Evolutionary conservation across 2,329 filamentous ascomycete genomes (phyloP), one percentile per base, ranked within the genome.

Genomic region (Pseudofabraea citricarpa): DNA sequence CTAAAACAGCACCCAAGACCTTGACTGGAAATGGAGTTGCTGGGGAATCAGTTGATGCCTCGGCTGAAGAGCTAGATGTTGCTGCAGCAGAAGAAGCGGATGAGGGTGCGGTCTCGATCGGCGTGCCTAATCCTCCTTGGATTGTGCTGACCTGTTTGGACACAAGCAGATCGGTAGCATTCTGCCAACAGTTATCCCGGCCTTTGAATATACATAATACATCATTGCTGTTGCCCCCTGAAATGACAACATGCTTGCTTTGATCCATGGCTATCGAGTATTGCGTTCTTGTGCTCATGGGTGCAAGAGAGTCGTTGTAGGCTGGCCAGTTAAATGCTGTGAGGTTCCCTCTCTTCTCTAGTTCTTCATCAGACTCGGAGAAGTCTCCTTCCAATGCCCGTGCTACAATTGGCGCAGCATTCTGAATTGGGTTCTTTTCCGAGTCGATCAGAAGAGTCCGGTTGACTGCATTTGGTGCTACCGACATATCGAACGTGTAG

Each of bases 1-100:
- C 90, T 1, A 97, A 73, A 0, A 87, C 87, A 40, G 87, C 87
- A 24, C 87, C 90, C 2, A 96, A 74, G 21, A 95, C 84, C 6
- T 80, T 80, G 53, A 64, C 45, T 74, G 69, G 60, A 56, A 56
- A 45, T 51, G 73, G 65, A 20, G 56, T 52, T 47, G 59, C 52
- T 43, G 54, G 53, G 31, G 59, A 61, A 21, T 59, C 61, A 31
- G 13, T 31, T 3, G 27, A 31, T n/a, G n/a, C n/a, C n/a, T n/a
- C n/a, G 29, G 66, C 63, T 19, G 61, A 58, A 20, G 61, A 49
- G n/a, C 60, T 48, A 29, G 61, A 54, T 5, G 56, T 50, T 13
- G 57, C 53, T 9, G 56, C 55, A 12, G 56, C 53, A n/a, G 59
- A 49, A 4, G 57, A 48, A 1, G 61, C 47, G 10, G 60, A 32